Conservation (phyloP, 371 early-diverging fungal species). For the Mucor lusitanicus region DNA sequence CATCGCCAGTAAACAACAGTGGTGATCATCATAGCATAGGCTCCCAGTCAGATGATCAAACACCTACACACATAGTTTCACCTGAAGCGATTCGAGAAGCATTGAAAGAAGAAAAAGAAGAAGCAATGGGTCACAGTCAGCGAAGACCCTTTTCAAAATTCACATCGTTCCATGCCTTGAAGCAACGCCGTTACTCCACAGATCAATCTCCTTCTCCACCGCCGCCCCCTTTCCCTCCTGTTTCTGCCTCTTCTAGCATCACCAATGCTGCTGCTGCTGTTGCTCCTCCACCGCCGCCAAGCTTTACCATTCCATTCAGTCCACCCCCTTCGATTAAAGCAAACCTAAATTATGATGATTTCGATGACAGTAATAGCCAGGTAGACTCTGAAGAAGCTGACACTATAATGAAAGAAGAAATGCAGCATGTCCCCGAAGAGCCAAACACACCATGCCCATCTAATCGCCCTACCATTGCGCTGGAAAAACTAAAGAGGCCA, state of each 20-base stretch:
- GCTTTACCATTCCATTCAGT: conserved; percentile 10
- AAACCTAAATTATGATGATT: neutral
- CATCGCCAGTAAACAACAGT: neutral
- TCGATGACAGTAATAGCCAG: neutral
- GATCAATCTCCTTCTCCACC: conserved; percentile 1
- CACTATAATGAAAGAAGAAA: neutral
- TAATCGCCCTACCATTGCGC: neutral
- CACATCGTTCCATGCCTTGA: conserved; percentile 22
- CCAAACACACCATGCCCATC: neutral
- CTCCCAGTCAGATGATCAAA: conserved; percentile 3
- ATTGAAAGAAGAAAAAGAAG: conserved; percentile 46
- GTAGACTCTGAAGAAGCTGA: neutral
- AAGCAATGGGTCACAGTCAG: conserved; percentile 28
- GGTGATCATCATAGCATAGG: neutral
- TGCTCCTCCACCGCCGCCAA: neutral
- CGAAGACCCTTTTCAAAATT: conserved; percentile 23
- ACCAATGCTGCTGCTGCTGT: neutral
- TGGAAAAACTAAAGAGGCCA: conserved; percentile 53
- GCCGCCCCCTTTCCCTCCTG: neutral
- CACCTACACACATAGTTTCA: conserved; percentile 41
- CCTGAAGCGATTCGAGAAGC: conserved; percentile 49
- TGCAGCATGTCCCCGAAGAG: neutral
- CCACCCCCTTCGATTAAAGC: conserved; percentile 3
- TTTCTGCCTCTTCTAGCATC: no score
- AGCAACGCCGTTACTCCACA: conserved; percentile 13